Evolutionary conservation across 768 basidiomycete species (phyloP).

Genomic region (Lentinula sp.): DNA sequence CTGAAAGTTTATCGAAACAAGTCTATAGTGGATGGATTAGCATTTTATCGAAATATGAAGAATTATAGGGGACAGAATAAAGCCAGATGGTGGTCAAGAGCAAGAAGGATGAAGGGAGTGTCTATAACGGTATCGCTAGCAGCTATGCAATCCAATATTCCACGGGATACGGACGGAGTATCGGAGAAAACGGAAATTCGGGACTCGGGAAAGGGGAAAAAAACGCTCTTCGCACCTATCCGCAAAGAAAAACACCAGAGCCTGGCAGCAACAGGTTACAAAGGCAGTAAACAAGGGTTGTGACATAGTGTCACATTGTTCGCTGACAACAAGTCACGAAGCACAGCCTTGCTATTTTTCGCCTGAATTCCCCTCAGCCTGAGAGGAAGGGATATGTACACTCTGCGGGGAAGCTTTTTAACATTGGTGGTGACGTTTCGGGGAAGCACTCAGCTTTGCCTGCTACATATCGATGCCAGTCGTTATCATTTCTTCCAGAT

Average conservation of each 20-base stretch:
- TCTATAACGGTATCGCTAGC: background rate
- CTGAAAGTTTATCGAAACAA: background rate
- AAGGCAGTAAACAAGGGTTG: background rate
- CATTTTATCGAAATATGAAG: background rate
- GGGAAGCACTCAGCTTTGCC: background rate
- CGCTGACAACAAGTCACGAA: background rate
- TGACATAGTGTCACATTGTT: background rate
- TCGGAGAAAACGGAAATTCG: constrained; percentile 5
- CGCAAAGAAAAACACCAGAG: constrained; percentile 5
- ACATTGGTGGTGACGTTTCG: background rate
- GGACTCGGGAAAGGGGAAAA: constrained; percentile 6
- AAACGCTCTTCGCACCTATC: constrained; percentile 6
- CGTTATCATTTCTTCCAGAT: background rate
- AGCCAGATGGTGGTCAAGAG: background rate
- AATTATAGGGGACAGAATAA: background rate
- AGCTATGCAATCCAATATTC: background rate
- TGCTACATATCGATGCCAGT: constrained; percentile 1
- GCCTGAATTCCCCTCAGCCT: background rate
- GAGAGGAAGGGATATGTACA: background rate
- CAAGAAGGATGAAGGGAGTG: background rate
- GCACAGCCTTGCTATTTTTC: background rate
- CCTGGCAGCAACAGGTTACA: background rate
- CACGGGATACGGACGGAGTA: background rate
- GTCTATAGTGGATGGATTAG: background rate
- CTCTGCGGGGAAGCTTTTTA: background rate